Conservation (phyloP, 768 basidiomycete genomes). For the Lactarius pseudohatsudake region DNA sequence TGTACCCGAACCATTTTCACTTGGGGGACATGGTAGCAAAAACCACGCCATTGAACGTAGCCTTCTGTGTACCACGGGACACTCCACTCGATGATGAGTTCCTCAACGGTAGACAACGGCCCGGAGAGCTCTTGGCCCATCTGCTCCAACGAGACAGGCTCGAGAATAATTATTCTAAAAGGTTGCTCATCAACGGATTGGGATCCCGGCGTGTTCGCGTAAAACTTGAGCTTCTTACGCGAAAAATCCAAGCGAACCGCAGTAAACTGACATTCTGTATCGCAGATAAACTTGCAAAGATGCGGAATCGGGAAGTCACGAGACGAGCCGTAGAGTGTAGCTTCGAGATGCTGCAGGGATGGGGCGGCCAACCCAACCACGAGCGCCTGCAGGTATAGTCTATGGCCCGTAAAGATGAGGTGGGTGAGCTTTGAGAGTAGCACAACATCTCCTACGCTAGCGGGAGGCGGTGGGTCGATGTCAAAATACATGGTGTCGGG, state of each 20-base stretch:
- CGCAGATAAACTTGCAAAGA: neutral
- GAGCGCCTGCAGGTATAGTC: neutral
- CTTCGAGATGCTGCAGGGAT: neutral
- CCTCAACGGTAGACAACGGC: neutral
- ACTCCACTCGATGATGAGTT: neutral
- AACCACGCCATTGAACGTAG: too few relatives aligned
- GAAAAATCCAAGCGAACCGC: neutral
- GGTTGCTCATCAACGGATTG: neutral
- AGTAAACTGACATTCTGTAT: neutral
- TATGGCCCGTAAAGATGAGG: neutral
- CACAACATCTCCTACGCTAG: neutral
- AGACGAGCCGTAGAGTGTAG: neutral
- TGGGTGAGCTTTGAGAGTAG: neutral
- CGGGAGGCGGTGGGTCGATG: too few relatives aligned
- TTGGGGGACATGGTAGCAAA: too few relatives aligned
- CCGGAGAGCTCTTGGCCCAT: neutral
- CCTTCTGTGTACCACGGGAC: too few relatives aligned
- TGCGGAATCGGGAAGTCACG: neutral
- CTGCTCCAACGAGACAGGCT: neutral
- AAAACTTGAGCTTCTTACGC: neutral
- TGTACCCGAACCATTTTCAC: too few relatives aligned
- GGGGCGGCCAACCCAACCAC: slow-evolving; percentile 5
- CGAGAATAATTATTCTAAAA: neutral
- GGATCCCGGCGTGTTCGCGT: neutral
- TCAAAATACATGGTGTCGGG: too few relatives aligned